These are phyloP conservation scores for Turnera subulata DNA, from an alignment of 345 rosid species.

Conservation along the genomic window DNA sequence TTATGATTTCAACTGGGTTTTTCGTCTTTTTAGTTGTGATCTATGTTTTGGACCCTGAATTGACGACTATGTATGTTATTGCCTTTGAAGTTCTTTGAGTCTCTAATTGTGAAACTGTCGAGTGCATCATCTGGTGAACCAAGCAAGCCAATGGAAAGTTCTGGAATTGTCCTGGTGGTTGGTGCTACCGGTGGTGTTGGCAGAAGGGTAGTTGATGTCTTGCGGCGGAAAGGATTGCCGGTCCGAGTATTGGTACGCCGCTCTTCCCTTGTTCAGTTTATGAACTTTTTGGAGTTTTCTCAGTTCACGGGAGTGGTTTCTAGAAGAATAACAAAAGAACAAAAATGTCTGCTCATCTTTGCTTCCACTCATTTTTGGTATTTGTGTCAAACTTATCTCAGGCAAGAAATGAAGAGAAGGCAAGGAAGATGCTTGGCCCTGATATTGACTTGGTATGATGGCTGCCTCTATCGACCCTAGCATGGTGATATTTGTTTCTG, in stretches of 20 bases:
- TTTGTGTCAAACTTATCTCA: constrained; percentile 21
- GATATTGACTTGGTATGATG: constrained; percentile 73
- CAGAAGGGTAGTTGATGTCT: constrained; percentile 66
- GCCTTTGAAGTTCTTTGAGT: constrained; percentile 58
- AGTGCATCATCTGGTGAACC: constrained; percentile 45
- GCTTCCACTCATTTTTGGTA: neutral
- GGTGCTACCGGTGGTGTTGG: constrained; percentile 99
- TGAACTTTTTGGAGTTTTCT: neutral
- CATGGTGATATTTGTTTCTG: neutral
- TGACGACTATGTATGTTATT: constrained; percentile 21
- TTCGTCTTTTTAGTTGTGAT: neutral
- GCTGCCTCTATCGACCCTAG: neutral
- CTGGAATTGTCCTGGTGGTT: constrained; percentile 64
- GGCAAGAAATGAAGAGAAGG: constrained; percentile 93
- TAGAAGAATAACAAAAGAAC: neutral
- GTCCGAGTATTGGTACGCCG: constrained; percentile 65
- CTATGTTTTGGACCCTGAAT: constrained; percentile 5
- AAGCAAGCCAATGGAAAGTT: constrained; percentile 41
- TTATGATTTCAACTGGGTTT: neutral
- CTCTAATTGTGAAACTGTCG: constrained; percentile 53
- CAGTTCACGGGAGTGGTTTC: neutral
- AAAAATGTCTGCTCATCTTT: neutral
- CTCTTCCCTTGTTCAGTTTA: constrained; percentile 6
- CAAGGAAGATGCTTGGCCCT: constrained; percentile 70
- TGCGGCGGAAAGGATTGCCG: constrained; percentile 61